These are phyloP conservation scores for Solanum lycopersicoides DNA, from an alignment of 257 asterid genomes.

Conservation along the genomic window DNA sequence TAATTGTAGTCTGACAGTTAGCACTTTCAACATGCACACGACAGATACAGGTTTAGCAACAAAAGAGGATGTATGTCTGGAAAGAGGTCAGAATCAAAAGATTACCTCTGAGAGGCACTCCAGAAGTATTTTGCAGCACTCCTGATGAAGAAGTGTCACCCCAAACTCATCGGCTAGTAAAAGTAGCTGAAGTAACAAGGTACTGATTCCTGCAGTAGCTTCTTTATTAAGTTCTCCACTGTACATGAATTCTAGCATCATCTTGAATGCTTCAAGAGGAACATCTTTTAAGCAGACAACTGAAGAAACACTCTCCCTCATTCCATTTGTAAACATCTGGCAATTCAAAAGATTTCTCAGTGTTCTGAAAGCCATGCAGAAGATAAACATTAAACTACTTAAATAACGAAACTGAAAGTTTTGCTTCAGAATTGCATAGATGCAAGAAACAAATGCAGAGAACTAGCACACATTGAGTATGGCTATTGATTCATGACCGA, in stretches of 20 bases:
- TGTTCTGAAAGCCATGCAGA: not conserved
- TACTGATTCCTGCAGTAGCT: conserved; percentile 30
- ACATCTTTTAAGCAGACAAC: conserved; percentile 65
- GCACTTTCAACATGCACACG: conserved; percentile 12
- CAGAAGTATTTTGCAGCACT: conserved; percentile 80
- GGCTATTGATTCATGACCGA: not conserved
- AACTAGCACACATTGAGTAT: not conserved
- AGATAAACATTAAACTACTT: not conserved
- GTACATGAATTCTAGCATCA: conserved; percentile 87
- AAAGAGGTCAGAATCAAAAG: not conserved
- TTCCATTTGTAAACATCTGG: conserved; percentile 99
- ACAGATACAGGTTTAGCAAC: not conserved
- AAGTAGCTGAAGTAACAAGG: conserved; percentile 76
- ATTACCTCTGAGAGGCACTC: conserved; percentile 91
- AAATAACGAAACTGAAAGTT: not conserved
- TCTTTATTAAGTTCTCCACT: conserved; percentile 48
- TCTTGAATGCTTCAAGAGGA: conserved; percentile 55
- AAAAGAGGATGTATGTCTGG: not conserved
- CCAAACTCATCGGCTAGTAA: conserved; percentile 87
- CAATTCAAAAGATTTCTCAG: not conserved
- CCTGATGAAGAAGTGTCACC: conserved; percentile 88
- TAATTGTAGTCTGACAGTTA: conserved; percentile 22
- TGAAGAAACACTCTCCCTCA: conserved; percentile 75
- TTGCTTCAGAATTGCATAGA: not conserved
- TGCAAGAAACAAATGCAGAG: not conserved